Evolutionary conservation across 1,139 yeast genomes (phyloP).

Genomic region (Blastobotrys illinoisensis): DNA sequence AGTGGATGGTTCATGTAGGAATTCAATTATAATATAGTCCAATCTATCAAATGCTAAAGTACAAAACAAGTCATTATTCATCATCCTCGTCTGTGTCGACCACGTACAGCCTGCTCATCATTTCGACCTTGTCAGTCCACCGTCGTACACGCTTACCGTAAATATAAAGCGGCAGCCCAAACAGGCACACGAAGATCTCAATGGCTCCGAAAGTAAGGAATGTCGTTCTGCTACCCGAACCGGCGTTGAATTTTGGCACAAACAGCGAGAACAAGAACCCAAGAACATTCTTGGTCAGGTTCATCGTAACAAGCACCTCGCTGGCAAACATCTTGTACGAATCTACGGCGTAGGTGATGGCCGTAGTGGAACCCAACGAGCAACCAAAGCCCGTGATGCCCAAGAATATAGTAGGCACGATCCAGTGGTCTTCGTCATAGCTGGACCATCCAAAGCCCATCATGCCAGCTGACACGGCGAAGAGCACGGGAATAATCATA

Average conservation of each 20-base stretch:
- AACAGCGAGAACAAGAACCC: constrained; percentile 57
- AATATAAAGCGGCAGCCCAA: constrained; percentile 49
- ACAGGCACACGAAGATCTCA: constrained; percentile 45
- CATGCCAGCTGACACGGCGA: constrained; percentile 48
- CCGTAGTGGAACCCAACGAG: constrained; percentile 55
- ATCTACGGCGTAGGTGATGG: constrained; percentile 57
- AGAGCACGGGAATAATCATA: constrained; percentile 47
- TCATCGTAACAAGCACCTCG: constrained; percentile 53
- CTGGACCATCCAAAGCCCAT: constrained; percentile 64
- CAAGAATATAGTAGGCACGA: constrained; percentile 52
- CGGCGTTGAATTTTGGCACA: constrained; percentile 43
- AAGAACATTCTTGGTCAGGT: constrained; percentile 48
- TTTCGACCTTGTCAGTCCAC: constrained; percentile 37
- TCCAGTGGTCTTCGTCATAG: constrained; percentile 46
- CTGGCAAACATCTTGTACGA: constrained; percentile 55
- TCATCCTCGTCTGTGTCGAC: constrained; percentile 14
- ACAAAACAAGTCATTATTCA: not conserved
- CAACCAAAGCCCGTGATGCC: constrained; percentile 56
- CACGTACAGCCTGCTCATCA: constrained; percentile 25
- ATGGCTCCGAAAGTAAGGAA: constrained; percentile 52
- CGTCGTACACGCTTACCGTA: constrained; percentile 50
- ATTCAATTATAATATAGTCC: too few species aligned
- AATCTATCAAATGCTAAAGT: not conserved
- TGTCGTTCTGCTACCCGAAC: constrained; percentile 43
- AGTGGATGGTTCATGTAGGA: too few species aligned